Evolutionary conservation across 2,329 filamentous ascomycete genomes (phyloP).

Genomic region (Fusarium vanettenii): DNA sequence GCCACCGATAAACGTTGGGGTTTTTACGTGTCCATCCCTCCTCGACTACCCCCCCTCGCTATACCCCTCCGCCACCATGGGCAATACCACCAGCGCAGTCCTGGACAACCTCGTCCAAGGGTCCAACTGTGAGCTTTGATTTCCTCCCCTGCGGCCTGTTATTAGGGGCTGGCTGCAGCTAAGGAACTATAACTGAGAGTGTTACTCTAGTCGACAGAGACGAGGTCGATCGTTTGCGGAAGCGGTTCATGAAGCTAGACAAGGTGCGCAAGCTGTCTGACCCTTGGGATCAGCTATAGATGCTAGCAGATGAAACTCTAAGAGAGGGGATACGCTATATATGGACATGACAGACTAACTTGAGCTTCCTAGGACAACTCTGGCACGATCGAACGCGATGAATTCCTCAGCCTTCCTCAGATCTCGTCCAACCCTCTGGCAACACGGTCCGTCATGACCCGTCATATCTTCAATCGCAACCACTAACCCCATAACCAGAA

Average conservation of each 20-base stretch:
- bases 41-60: not conserved
- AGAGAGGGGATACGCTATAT: not conserved
- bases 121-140: slow-evolving; percentile 81
- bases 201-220: slow-evolving; percentile 84
- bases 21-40: not conserved
- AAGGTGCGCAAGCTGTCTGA: slow-evolving; percentile 71
- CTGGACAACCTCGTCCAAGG: slow-evolving; percentile 96
- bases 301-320: not conserved
- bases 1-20: not conserved
- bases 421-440: slow-evolving; percentile 98
- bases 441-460: slow-evolving; percentile 73
- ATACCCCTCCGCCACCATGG: slow-evolving; percentile 60
- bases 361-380: slow-evolving; percentile 81
- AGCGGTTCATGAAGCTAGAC: slow-evolving; percentile 99
- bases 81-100: slow-evolving; percentile 77
- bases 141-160: slow-evolving; percentile 6
- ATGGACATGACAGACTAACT: slow-evolving; percentile 4
- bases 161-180: not conserved
- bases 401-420: slow-evolving; percentile 96
- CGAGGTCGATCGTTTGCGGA: slow-evolving; percentile 93
- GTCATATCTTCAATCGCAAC: not conserved
- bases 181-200: slow-evolving; percentile 23
- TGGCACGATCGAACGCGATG: slow-evolving; percentile 97
- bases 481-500: slow-evolving; percentile 63
- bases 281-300: slow-evolving; percentile 6